Percentiles rank a stretch among this genome's conserved stretches.
Evolutionary conservation across 2,329 filamentous ascomycete species (phyloP).

Genomic region (Metarhizium guizhouense): DNA sequence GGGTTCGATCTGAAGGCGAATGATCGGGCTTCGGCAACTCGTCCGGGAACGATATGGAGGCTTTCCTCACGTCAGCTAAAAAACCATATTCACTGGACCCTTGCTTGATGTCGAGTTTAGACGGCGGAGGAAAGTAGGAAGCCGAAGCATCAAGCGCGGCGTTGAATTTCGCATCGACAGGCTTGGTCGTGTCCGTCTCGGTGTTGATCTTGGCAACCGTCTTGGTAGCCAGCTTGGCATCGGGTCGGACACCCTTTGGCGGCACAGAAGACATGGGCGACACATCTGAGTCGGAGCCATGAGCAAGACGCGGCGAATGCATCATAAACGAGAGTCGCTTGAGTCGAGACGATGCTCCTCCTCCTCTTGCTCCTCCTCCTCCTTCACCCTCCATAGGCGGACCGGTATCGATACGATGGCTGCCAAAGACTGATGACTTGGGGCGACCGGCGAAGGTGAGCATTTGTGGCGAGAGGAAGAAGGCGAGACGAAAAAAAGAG

Average conservation of each 20-base stretch:
- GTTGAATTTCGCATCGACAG: not conserved
- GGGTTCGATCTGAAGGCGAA: conserved; percentile 5
- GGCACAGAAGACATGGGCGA: conserved; percentile 29
- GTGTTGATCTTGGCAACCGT: conserved; percentile 3
- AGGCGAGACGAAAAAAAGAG: not conserved
- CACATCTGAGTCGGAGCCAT: conserved; percentile 32
- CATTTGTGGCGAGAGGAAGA: conserved; percentile 6
- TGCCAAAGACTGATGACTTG: conserved; percentile 5
- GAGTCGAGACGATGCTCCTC: conserved; percentile 1
- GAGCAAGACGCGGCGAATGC: conserved; percentile 12
- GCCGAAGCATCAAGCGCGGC: not conserved
- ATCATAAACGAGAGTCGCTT: conserved; percentile 10
- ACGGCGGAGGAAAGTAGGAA: not conserved
- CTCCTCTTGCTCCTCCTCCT: not conserved
- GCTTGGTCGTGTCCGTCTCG: not conserved
- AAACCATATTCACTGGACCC: conserved; percentile 12
- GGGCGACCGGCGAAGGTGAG: conserved; percentile 7
- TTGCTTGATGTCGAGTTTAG: conserved; percentile 6
- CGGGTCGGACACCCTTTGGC: not conserved
- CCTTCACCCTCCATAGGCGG: conserved; percentile 1
- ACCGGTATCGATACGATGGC: conserved; percentile 3
- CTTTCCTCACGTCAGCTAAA: conserved; percentile 22
- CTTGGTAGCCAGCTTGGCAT: conserved; percentile 3
- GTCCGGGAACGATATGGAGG: conserved; percentile 25
- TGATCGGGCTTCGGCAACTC: conserved; percentile 21